A percentile compares a stretch with the other conserved stretches of the same genome.
Evolutionary conservation across 331 rosid species (phyloP).

Genomic region (Quercus lobata): DNA sequence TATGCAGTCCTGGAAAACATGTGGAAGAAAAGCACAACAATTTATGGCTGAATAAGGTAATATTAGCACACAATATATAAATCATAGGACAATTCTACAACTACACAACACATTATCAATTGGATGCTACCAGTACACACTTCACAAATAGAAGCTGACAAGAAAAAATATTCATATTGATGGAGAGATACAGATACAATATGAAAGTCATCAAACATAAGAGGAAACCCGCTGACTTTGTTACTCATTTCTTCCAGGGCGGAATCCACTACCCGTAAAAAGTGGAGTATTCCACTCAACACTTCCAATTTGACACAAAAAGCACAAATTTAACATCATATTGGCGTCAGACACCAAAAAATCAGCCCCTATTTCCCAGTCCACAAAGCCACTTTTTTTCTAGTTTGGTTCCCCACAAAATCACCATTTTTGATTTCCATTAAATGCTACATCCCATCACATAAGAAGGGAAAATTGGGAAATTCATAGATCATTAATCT

Average conservation of each 20-base stretch:
- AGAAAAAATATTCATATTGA: not conserved
- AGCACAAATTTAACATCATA: not conserved
- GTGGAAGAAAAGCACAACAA: not conserved
- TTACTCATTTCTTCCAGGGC: not conserved
- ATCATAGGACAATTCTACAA: not conserved
- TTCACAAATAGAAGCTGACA: not conserved
- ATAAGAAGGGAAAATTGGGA: not conserved
- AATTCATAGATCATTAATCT: not conserved
- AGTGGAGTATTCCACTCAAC: not conserved
- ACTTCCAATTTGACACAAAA: too few species aligned
- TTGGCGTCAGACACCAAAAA: not conserved
- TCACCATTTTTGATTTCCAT: not conserved
- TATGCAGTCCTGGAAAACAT: constrained; percentile 68
- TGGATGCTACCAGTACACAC: not conserved
- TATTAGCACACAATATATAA: not conserved
- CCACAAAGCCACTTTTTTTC: too few species aligned
- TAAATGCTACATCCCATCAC: not conserved
- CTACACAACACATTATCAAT: not conserved
- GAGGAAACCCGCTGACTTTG: not conserved
- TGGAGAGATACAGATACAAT: not conserved
- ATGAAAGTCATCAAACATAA: not conserved
- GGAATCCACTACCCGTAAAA: not conserved
- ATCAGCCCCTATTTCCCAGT: too few species aligned
- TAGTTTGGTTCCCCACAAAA: constrained; percentile 35
- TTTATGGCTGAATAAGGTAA: not conserved